Base-by-base conservation (phyloP, 2,329 filamentous ascomycete genomes). In the Alternaria atra region DNA sequence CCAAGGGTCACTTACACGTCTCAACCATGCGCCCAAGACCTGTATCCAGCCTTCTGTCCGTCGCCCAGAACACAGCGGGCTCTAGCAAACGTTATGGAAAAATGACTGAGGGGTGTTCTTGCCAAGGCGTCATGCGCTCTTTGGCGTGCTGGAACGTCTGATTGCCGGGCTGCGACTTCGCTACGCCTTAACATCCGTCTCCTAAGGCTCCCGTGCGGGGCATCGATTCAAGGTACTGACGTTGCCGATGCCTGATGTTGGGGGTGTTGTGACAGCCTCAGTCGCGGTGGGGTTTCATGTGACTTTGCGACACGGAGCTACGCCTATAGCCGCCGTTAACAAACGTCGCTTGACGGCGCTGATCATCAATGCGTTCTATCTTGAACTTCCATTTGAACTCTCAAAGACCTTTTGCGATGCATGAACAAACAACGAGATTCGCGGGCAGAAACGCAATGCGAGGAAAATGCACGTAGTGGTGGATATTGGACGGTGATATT, bases 211-310 rank as follows among this genome's bases (percentile, higher is more conserved):
- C 47, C 56, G 44, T 52, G 67, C 46, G 57, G 66, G 58, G 60
- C 34, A 55, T 42, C 54, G 58, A 64, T 64, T 55, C 50, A 52
- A 57, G 57, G 9, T 47, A 61, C 58, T 55, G 69, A 61, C 55
- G 61, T 68, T 68, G 46, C 40, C 32, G 57, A 51, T 52, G 61
- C 65, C 52, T 60, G 60, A 72, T 60, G 64, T 64, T 70, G 69
- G 60, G 61, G 55, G 64, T 50, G 64, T 73, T 67, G 71, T 65
- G 71, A 74, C 69, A 52, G 58, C 55, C 53, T 61, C 52, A 60
- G 74, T 77, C 71, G 63, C 76, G 72, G 68, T 61, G 47, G 58
- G 55, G 75, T 79, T 77, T 78, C 75, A 78, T 61, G 56, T 67
- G 57, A 67, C 67, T 55, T 53, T 62, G 58, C 70, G 59, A 72